phyloP scores from a whole-genome alignment of 2,329 filamentous ascomycete species.

The Botrytis medusae region DNA sequence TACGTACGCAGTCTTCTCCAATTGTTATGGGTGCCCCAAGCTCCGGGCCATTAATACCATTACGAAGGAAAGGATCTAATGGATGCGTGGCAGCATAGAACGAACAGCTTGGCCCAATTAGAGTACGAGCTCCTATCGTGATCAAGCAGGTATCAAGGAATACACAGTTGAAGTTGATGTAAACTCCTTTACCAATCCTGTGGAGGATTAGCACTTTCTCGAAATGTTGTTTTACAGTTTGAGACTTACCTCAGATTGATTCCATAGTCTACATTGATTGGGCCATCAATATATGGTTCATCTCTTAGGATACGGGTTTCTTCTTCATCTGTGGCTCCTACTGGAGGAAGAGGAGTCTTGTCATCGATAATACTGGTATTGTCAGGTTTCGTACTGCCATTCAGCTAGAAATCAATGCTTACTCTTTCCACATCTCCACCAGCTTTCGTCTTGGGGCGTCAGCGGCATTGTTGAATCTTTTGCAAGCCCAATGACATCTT shows the following conservation, averaged over 20 bases:
- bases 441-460: slow-evolving; percentile 60
- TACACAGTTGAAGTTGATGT: slow-evolving; percentile 72
- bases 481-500: slow-evolving; percentile 54
- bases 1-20: slow-evolving; percentile 65
- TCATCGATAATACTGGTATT: slow-evolving; percentile 52
- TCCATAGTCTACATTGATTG: slow-evolving; percentile 75
- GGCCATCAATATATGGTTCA: slow-evolving; percentile 68
- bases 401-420: slow-evolving; percentile 39
- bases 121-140: slow-evolving; percentile 71
- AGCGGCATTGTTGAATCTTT: slow-evolving; percentile 62
- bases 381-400: slow-evolving; percentile 22
- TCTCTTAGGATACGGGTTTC: slow-evolving; percentile 65
- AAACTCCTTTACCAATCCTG: slow-evolving; percentile 67
- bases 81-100: slow-evolving; percentile 78
- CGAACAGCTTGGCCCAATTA: slow-evolving; percentile 76
- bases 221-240: slow-evolving; percentile 5
- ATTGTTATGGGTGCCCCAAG: slow-evolving; percentile 70
- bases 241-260: slow-evolving; percentile 60
- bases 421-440: slow-evolving; percentile 72
- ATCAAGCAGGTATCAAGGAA: slow-evolving; percentile 77
- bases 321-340: slow-evolving; percentile 54
- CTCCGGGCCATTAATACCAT: slow-evolving; percentile 75
- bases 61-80: slow-evolving; percentile 69
- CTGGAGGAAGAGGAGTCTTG: slow-evolving; percentile 61
- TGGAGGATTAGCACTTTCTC: slow-evolving; percentile 17